Percentiles rank a stretch among this genome's conserved stretches.
These are phyloP conservation scores for Paecilomyces variotii DNA, from an alignment of 2,329 filamentous ascomycete species.

Conservation along the genomic window DNA sequence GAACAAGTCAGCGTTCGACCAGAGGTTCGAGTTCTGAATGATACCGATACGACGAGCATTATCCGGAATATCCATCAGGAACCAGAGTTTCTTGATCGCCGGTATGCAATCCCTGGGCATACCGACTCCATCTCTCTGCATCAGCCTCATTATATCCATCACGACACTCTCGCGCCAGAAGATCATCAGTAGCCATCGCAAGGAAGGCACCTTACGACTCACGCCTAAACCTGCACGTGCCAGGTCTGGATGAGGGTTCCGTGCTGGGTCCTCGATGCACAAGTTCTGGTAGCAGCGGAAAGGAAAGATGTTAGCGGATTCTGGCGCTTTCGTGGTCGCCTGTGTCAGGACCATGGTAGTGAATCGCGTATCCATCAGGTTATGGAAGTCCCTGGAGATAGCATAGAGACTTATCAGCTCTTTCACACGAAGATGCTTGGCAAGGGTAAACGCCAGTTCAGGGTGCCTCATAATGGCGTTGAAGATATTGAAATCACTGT, in stretches of 20 bases:
- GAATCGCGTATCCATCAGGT: conserved; percentile 51
- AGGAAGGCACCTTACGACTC: conserved; percentile 50
- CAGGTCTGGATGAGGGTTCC: conserved; percentile 31
- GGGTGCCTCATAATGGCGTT: conserved; percentile 15
- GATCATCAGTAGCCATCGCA: conserved; percentile 63
- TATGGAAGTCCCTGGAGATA: conserved; percentile 56
- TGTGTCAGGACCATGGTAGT: conserved; percentile 51
- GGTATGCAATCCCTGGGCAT: conserved; percentile 42
- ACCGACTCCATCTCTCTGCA: conserved; percentile 52
- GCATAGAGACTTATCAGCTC: conserved; percentile 59
- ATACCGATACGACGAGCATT: conserved; percentile 48
- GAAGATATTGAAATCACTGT: conserved; percentile 6
- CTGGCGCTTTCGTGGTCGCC: conserved; percentile 46
- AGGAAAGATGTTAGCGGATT: conserved; percentile 51
- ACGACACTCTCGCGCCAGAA: conserved; percentile 49
- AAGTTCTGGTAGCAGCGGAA: conserved; percentile 52
- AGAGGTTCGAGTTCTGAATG: conserved; percentile 46
- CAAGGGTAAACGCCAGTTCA: conserved; percentile 49
- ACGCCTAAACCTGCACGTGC: conserved; percentile 19
- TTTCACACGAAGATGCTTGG: conserved; percentile 44
- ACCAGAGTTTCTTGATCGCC: conserved; percentile 61
- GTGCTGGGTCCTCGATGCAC: conserved; percentile 53
- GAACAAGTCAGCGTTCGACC: conserved; percentile 54
- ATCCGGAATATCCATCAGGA: conserved; percentile 59
- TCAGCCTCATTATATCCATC: conserved; percentile 54